A percentile compares a stretch with the other conserved stretches of the same genome.
Evolutionary conservation across 1,284 basidiomycete species (phyloP).

Genomic region (Trametes hirsuta): DNA sequence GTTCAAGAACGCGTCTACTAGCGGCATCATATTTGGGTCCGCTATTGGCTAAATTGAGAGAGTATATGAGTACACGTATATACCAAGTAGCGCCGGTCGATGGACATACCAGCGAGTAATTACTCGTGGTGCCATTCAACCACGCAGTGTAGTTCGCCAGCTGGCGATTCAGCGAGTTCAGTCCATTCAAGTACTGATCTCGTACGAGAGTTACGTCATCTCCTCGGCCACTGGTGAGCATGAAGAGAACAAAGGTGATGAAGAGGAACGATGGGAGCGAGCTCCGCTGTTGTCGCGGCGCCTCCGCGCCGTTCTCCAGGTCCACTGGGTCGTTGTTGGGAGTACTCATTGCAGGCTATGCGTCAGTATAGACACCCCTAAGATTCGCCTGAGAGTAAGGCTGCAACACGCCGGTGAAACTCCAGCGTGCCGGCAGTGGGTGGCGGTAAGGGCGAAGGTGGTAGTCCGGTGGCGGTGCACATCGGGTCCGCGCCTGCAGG

Average conservation of each 20-base stretch:
- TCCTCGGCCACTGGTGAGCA: conserved; percentile 68
- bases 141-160: conserved; percentile 73
- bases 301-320: conserved; percentile 18
- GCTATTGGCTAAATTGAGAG: conserved; percentile 48
- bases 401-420: not conserved
- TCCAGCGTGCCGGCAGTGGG: not conserved
- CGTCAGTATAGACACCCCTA: no score
- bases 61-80: not conserved
- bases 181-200: conserved; percentile 64
- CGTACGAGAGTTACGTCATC: conserved; percentile 61
- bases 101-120: conserved; percentile 68
- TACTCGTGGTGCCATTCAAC: conserved; percentile 67
- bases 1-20: conserved; percentile 55
- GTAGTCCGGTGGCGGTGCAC: no score
- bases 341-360: conserved; percentile 9
- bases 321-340: conserved; percentile 16
- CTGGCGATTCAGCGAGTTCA: conserved; percentile 59
- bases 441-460: not conserved
- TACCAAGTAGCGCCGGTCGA: no score
- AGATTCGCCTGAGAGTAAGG: no score
- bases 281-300: conserved; percentile 45
- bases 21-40: conserved; percentile 46
- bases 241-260: conserved; percentile 71
- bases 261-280: conserved; percentile 75
- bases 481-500: no score